Conservation (phyloP, 768 basidiomycete genomes). For the Auriscalpium orientale region DNA sequence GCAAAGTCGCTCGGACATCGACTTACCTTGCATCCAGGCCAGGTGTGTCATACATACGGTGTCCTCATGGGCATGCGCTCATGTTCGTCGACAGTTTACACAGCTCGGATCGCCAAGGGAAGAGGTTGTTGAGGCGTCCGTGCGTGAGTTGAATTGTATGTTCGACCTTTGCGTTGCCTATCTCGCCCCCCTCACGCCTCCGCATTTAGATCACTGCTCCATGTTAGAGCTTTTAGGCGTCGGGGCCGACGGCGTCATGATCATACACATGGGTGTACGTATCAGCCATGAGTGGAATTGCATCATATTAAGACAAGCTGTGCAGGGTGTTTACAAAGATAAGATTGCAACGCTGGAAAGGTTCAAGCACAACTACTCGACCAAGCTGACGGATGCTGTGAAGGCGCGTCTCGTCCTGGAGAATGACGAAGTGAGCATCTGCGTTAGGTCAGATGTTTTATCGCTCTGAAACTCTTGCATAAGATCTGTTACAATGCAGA, state of each 20-base stretch:
- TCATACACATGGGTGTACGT: conserved; percentile 70
- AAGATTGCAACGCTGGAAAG: conserved; percentile 64
- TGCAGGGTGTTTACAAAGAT: conserved; percentile 72
- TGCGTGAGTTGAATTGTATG: conserved; percentile 66
- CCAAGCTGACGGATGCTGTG: conserved; percentile 51
- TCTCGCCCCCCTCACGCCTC: not conserved
- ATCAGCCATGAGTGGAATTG: conserved; percentile 15
- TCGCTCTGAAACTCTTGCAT: not conserved
- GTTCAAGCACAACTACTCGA: conserved; percentile 61
- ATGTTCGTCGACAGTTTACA: conserved; percentile 37
- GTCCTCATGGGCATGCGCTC: not conserved
- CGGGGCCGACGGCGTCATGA: conserved; percentile 80
- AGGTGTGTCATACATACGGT: conserved; percentile 24
- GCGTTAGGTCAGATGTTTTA: no score
- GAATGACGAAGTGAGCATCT: conserved; percentile 87
- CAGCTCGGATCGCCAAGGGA: conserved; percentile 75
- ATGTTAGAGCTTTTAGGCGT: conserved; percentile 83
- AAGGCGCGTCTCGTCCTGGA: conserved; percentile 79
- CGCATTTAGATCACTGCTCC: conserved; percentile 58
- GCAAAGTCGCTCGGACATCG: conserved; percentile 47
- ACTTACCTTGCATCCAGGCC: conserved; percentile 84
- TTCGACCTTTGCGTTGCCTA: not conserved
- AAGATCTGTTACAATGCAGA: conserved; percentile 83
- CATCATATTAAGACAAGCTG: not conserved
- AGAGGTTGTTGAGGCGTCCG: conserved; percentile 64